A percentile compares a stretch with the other conserved stretches of the same genome.
Evolutionary conservation across 2,329 filamentous ascomycete species (phyloP).

Genomic region (Sporothrix brasiliensis): DNA sequence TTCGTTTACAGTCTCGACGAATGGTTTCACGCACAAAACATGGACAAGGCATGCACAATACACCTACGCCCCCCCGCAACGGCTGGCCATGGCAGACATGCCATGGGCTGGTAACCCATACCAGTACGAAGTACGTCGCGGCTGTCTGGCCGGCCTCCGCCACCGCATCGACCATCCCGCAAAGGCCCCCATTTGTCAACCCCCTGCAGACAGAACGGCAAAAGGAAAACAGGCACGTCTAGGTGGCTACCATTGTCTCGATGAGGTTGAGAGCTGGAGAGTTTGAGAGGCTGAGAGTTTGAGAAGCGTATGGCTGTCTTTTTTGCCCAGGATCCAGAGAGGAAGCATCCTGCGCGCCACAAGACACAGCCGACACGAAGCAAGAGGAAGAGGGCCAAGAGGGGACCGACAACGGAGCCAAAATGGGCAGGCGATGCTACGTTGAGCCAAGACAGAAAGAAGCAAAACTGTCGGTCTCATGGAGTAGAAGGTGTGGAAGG

Average conservation of each 20-base stretch:
- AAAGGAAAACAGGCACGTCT: neutral
- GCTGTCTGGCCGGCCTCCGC: neutral
- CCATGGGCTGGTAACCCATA: neutral
- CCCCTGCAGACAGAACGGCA: neutral
- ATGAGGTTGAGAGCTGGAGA: neutral
- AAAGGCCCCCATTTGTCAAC: neutral
- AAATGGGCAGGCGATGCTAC: conserved; percentile 1
- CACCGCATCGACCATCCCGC: neutral
- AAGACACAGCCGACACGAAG: neutral
- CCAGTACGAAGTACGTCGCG: too few species aligned
- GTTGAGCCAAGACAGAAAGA: neutral
- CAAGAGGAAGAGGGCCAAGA: neutral
- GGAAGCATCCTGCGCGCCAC: conserved; percentile 24
- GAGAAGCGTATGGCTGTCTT: too few species aligned
- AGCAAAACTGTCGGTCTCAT: neutral
- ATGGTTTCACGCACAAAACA: neutral
- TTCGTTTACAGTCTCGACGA: neutral
- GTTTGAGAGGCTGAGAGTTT: too few species aligned
- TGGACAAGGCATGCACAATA: conserved; percentile 14
- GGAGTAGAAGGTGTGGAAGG: neutral
- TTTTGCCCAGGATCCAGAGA: conserved; percentile 13
- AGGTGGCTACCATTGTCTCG: neutral
- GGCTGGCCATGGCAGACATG: neutral
- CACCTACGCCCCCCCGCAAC: conserved; percentile 3
- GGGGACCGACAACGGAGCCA: neutral